Base-by-base conservation (phyloP, 164 flowering plant genomes). In the Aristolochia contorta region DNA sequence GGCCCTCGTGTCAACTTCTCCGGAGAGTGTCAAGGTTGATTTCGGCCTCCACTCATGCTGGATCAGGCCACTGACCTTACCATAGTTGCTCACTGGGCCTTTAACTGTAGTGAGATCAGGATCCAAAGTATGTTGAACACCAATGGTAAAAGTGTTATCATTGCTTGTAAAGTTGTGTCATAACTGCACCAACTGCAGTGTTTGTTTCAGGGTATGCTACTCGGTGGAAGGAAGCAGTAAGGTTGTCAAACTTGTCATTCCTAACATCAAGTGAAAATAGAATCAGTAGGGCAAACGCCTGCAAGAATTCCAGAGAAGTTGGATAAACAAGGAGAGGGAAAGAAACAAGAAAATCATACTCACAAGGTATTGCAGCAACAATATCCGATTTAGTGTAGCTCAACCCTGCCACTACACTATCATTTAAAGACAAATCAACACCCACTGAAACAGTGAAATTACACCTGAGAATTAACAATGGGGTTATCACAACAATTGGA, bases 1-100 rank as follows among this genome's bases (percentile, higher is more conserved):
- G 16, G 89, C 82, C 61, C 80, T 74, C 22, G 94, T 77, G 71
- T 89, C 96, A 20, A 86, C 94, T 64, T 89, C 93, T 51, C 86
- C 94, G 0, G 91, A 85, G 41, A 89, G 73, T 60, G 91, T 86
- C 74, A 89, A 63, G 12, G 82, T 77, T 12, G 93, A 86, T 62
- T 80, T 86, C 15, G 91, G 86, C 33, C 86, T 79, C 94, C 94
- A 89, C 72, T 82, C 86, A 18, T 89, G 94, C 76, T 89, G 96
- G 69, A 89, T 71, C 25, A 89, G 89, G 41, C 86, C 90, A 59
- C 78, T 86, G 8, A 77, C 90, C 69, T 71, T 82, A 12, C 96
- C 94, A 64, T 65, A 74, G 79, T 75, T 89, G 81, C 84, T 81
- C 61, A 86, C 73, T 22, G 85, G 74, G 47, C 83, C 86, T 75